phyloP scores from a whole-genome alignment of 345 rosid species.

The Pistacia integerrima region DNA sequence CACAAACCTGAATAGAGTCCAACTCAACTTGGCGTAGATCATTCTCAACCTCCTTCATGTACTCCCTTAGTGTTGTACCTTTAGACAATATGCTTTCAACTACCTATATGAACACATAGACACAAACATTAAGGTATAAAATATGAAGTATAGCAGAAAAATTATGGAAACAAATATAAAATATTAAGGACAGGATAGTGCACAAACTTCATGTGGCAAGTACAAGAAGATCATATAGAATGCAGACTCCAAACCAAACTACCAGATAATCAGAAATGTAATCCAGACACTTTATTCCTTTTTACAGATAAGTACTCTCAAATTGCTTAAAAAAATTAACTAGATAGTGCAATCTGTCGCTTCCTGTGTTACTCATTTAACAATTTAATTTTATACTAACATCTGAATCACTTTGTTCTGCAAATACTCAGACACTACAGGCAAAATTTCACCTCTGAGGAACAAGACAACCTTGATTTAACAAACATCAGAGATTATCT shows the following conservation, averaged over 20 bases:
- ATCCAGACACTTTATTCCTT: not conserved
- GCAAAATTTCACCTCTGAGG: no score
- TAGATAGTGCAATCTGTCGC: not conserved
- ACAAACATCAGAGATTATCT: no score
- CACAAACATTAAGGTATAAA: not conserved
- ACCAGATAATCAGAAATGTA: not conserved
- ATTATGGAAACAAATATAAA: not conserved
- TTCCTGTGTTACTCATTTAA: not conserved
- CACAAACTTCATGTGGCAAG: conserved; percentile 10
- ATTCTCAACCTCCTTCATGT: conserved; percentile 94
- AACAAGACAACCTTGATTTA: no score
- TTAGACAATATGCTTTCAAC: conserved; percentile 86
- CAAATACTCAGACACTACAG: not conserved
- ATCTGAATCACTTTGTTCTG: not conserved
- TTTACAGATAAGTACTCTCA: not conserved
- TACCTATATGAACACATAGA: conserved; percentile 46
- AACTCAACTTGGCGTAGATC: conserved; percentile 87
- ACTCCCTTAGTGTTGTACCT: conserved; percentile 78
- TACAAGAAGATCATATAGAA: not conserved
- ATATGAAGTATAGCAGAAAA: not conserved
- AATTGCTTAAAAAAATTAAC: no score
- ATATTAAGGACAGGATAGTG: not conserved
- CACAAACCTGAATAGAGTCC: conserved; percentile 86
- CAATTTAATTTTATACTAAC: not conserved
- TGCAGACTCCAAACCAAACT: conserved; percentile 2